A percentile compares a stretch with the other conserved stretches of the same genome.
Evolutionary conservation across 805 yeast genomes (phyloP).

Genomic region (Candida endomychidarum): DNA sequence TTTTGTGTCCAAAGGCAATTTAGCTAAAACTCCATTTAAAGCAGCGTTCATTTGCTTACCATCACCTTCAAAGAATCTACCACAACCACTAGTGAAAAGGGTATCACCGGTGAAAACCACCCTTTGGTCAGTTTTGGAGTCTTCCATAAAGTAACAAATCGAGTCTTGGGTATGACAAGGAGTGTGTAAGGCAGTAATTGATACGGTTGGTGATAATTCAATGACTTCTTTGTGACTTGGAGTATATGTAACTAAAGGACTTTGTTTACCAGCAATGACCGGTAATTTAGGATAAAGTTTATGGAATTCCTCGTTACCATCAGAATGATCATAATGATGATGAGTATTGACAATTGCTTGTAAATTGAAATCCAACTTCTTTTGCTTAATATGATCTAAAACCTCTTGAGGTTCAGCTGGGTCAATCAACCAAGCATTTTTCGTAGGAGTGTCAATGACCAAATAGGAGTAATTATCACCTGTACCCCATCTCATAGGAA

Average conservation of each 20-base stretch:
- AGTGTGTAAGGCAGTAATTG: slow-evolving; percentile 82
- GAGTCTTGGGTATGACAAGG: slow-evolving; percentile 99
- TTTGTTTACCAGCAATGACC: slow-evolving; percentile 80
- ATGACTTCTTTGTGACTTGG: slow-evolving; percentile 65
- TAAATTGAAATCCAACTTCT: slow-evolving; percentile 47
- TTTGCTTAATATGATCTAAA: slow-evolving; percentile 44
- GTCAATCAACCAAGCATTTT: slow-evolving; percentile 80
- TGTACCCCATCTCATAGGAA: slow-evolving; percentile 93
- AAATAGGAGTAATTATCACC: slow-evolving; percentile 92
- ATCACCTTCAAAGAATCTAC: slow-evolving; percentile 92
- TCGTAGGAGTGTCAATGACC: slow-evolving; percentile 63
- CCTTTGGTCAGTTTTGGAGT: slow-evolving; percentile 57
- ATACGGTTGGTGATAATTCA: slow-evolving; percentile 61
- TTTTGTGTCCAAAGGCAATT: slow-evolving; percentile 64
- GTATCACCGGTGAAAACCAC: slow-evolving; percentile 97
- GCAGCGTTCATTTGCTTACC: slow-evolving; percentile 78
- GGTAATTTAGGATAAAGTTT: slow-evolving; percentile 48
- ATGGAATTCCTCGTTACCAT: slow-evolving; percentile 64
- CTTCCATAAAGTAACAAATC: slow-evolving; percentile 79
- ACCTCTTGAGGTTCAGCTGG: slow-evolving; percentile 85
- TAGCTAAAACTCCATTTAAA: slow-evolving; percentile 56
- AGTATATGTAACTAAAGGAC: slow-evolving; percentile 68
- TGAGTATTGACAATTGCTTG: slow-evolving; percentile 90
- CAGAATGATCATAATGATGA: slow-evolving; percentile 94
- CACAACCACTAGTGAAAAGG: slow-evolving; percentile 90